Evolutionary conservation across 805 yeast species (phyloP).

Genomic region (Starmerella gropengiesseri): DNA sequence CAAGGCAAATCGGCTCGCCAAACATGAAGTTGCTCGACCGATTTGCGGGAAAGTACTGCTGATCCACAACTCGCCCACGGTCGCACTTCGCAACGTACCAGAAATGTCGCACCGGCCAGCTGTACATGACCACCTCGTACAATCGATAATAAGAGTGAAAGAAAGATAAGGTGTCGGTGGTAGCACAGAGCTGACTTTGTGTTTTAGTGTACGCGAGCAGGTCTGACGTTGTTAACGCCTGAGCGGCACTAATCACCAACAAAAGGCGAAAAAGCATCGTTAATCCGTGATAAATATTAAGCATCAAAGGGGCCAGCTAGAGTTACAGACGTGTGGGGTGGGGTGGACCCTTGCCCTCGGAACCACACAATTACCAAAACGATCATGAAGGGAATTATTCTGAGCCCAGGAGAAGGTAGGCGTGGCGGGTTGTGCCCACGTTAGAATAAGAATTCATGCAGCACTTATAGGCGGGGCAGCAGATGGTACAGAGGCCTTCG

Average conservation of each 20-base stretch:
- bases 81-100: slow-evolving; percentile 43
- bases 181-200: slow-evolving; percentile 15
- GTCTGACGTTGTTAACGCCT: background rate
- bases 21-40: slow-evolving; percentile 20
- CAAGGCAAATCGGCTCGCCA: slow-evolving; percentile 14
- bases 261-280: background rate
- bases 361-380: background rate
- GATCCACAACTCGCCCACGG: slow-evolving; percentile 32
- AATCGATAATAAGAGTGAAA: slow-evolving; percentile 50
- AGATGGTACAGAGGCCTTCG: no score
- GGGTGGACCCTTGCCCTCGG: background rate
- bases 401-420: no score
- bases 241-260: background rate
- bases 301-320: background rate
- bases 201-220: background rate
- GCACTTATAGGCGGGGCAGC: no score
- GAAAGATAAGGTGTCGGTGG: slow-evolving; percentile 11
- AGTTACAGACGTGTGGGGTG: background rate
- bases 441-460: no score
- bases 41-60: slow-evolving; percentile 15
- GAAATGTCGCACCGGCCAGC: slow-evolving; percentile 36
- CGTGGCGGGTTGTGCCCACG: no score
- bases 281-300: background rate
- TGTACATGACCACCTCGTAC: slow-evolving; percentile 39
- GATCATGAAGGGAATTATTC: no score